Evolutionary conservation across 2,329 filamentous ascomycete genomes (phyloP), one percentile per base, ranked within the genome.

Genomic region (Seiridium cupressi): DNA sequence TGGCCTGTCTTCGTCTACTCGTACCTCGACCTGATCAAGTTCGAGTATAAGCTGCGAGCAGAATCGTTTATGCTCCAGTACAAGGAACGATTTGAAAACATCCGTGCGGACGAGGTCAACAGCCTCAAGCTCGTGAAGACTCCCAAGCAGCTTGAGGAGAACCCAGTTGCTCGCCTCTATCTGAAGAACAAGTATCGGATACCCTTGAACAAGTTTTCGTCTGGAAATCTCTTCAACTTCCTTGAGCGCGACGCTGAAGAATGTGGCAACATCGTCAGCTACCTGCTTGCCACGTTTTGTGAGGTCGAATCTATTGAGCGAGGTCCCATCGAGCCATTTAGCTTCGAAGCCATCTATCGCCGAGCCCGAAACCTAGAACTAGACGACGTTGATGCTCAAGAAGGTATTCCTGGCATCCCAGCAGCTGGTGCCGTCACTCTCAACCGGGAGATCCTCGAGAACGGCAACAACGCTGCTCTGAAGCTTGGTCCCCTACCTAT

Each of bases 1-100:
- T 99, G 95, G 93, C 95, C 95, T 0, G 79, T 96, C 0, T 98
- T 97, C 70, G 91, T 98, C 55, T 96, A 99, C 75, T 95, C 92
- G 0, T 97, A 91, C 71, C 80, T 99, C 34, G 88, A 92, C 60
- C 84, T 98, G 59, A 84, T 96, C 35, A 81, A 81, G 40, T 86
- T 92, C 61, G 87, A 87, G 64, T 93, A 90, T 66, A 78, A 84
- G 1, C 84, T 85, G 44, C 92, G 96, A 61, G 87, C 89, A 11
- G 88, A 90, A 65, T 79, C 83, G 2, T 94, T 96, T 70, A 88
- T 96, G 62, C 83, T 85, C 35, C 80, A 84, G 4, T 87, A 91
- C 69, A 87, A 87, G 58, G 69, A 74, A 2, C 74, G 87, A 58
- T 98, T 98, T 68, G 87, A 93, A 66, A 84, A 84, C 32, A 85